Evolutionary conservation across 139 green algal species (phyloP), one percentile per base, ranked within the genome.

Genomic region (Coccomyxa sp.): DNA sequence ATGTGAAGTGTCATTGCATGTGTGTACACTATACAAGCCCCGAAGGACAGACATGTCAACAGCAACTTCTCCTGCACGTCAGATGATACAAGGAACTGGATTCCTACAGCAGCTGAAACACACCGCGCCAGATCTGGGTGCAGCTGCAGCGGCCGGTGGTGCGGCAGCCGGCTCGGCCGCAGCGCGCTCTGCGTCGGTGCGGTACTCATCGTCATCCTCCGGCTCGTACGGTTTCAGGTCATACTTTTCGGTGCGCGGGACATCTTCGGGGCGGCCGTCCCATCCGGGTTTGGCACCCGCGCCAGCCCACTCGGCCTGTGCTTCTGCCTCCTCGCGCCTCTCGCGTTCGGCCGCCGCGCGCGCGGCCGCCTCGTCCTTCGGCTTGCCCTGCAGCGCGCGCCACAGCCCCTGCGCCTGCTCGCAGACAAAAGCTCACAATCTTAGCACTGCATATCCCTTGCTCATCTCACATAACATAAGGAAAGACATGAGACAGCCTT

Each of bases 181-280:
- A 71, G 63, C 71, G 14, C 31, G 21, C 71, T 38, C 71, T 18
- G 71, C 21, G 28, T 77, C 71, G 28, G 76, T 27, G 77, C 79
- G 18, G 60, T 83, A 83, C 16, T 83, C 79, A 57, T 83, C 79
- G 10, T 83, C 79, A 16, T 83, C 79, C n/a, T 77, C 32, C 12
- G 79, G 60, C 60, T 83, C 79, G n/a, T 77, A 77, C 14, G 71
- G 71, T 18, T 77, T 71, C 51, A 82, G 51, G 79, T 82, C 79
- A 7, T 75, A 67, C 10, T 82, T 82, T 10, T 58, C 57, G 23
- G 38, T 25, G 0, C 27, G n/a, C 1, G 74, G 74, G 17, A 78
- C 74, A 7, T 16, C 11, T 7, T 32, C 60, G 31, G 28, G 14
- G 31, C 30, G 45, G 30, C 31, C 25, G 18, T 66, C 30, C 77